A percentile compares a stretch with the other conserved stretches of the same genome.
Conservation (phyloP, 805 yeast genomes). For the Suhomyces tanzawaensis region DNA sequence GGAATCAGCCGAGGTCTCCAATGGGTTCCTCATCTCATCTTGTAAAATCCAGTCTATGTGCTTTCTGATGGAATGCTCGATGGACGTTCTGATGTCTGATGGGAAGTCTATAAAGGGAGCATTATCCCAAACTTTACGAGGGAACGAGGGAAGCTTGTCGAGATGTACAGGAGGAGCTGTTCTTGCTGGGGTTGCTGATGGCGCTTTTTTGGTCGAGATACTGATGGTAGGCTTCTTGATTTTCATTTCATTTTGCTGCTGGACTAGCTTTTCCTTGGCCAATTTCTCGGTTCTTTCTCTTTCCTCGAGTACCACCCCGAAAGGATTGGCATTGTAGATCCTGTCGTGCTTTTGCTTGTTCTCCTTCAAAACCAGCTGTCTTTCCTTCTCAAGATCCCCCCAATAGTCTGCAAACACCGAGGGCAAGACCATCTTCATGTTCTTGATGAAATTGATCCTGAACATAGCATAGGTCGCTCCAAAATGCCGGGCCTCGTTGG, state of each 20-base stretch:
- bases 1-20: constrained; percentile 8
- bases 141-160: constrained; percentile 24
- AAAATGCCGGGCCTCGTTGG: constrained; percentile 84
- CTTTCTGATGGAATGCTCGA: constrained; percentile 59
- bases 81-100: constrained; percentile 55
- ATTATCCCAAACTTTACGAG: constrained; percentile 65
- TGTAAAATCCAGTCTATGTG: constrained; percentile 54
- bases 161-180: constrained; percentile 10
- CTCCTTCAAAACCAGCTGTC: constrained; percentile 47
- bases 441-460: constrained; percentile 75
- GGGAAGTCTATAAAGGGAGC: constrained; percentile 70
- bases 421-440: constrained; percentile 84
- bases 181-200: constrained; percentile 12
- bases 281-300: constrained; percentile 42
- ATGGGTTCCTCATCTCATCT: constrained; percentile 10
- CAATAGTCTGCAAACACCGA: constrained; percentile 76
- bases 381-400: constrained; percentile 63
- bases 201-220: constrained; percentile 21
- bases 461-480: constrained; percentile 88
- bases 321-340: constrained; percentile 73
- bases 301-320: constrained; percentile 60
- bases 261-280: constrained; percentile 47
- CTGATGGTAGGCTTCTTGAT: constrained; percentile 45
- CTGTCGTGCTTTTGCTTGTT: constrained; percentile 48
- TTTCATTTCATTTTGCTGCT: constrained; percentile 50